A percentile compares a stretch with the other conserved stretches of the same genome.
phyloP scores from a whole-genome alignment of 352 stramenopile genomes.

The Pythium plurisporium region DNA sequence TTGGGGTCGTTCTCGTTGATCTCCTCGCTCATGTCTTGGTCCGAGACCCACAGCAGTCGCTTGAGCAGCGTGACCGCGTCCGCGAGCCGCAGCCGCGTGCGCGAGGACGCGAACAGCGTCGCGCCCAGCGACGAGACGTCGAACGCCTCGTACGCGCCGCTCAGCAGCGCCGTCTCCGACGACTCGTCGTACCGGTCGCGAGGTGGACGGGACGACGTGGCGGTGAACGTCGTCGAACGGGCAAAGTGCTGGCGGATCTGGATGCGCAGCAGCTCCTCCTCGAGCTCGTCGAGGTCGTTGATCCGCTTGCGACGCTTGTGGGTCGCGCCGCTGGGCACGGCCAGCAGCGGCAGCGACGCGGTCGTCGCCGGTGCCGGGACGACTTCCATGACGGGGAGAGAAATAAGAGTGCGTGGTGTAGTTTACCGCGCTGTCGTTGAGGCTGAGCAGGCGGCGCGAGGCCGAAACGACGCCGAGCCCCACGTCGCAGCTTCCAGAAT shows the following conservation, averaged over 20 bases:
- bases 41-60: constrained; percentile 38
- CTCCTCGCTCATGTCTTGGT: constrained; percentile 49
- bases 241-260: constrained; percentile 47
- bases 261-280: constrained; percentile 40
- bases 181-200: constrained; percentile 7
- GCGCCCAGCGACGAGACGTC: constrained; percentile 15
- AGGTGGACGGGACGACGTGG: not conserved
- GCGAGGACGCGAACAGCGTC: constrained; percentile 18
- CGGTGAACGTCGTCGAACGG: constrained; percentile 5
- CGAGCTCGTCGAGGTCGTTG: constrained; percentile 43
- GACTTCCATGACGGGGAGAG: constrained; percentile 29
- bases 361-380: not conserved
- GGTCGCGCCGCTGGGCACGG: constrained; percentile 32
- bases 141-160: constrained; percentile 13
- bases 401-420: no score
- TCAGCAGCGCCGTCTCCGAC: constrained; percentile 20
- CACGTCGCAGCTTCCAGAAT: no score
- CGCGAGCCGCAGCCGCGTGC: constrained; percentile 18
- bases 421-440: no score
- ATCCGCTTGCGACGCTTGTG: constrained; percentile 35
- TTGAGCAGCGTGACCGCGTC: constrained; percentile 33
- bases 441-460: no score
- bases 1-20: constrained; percentile 50
- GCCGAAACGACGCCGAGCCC: no score
- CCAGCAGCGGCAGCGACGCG: constrained; percentile 29